These are phyloP conservation scores for Ceratobasidium sp. DNA, from an alignment of 1,284 basidiomycete species.

Conservation along the genomic window DNA sequence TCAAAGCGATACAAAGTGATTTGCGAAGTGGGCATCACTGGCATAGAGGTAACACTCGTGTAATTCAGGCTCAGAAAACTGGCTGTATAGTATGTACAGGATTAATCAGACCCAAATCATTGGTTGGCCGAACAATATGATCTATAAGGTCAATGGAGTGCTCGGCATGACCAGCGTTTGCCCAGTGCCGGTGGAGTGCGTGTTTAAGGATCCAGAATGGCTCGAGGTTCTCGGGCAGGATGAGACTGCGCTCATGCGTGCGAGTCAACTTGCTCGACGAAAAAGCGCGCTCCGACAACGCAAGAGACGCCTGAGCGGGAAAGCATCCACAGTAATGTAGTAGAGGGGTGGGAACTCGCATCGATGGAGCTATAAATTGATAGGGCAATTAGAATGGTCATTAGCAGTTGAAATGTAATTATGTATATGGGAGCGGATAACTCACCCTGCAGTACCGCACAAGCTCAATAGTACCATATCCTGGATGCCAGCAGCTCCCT, in stretches of 20 bases:
- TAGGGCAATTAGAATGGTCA: too few species aligned
- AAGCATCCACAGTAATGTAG: constrained; percentile 16
- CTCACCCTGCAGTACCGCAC: constrained; percentile 3
- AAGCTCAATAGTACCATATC: constrained; percentile 1
- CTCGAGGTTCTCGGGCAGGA: constrained; percentile 18
- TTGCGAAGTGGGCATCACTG: too few species aligned
- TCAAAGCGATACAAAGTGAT: too few species aligned
- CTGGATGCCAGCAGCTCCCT: neutral
- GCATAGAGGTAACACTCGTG: too few species aligned
- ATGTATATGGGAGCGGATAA: neutral
- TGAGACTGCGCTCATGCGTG: constrained; percentile 1
- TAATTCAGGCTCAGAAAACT: too few species aligned
- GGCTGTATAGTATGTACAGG: too few species aligned
- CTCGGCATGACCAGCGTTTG: neutral
- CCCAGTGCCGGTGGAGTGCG: constrained; percentile 12
- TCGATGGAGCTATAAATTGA: neutral
- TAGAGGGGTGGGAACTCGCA: constrained; percentile 7
- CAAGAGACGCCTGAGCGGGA: constrained; percentile 41
- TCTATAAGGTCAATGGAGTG: constrained; percentile 3
- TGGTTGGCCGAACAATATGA: constrained; percentile 19
- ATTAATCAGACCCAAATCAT: neutral
- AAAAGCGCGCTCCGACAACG: constrained; percentile 36
- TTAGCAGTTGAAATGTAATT: too few species aligned
- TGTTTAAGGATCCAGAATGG: constrained; percentile 8
- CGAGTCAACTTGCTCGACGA: too few species aligned